A percentile compares a stretch with the other conserved stretches of the same genome.
Conservation (phyloP, 2,329 filamentous ascomycete genomes). For the Nemania sp. region DNA sequence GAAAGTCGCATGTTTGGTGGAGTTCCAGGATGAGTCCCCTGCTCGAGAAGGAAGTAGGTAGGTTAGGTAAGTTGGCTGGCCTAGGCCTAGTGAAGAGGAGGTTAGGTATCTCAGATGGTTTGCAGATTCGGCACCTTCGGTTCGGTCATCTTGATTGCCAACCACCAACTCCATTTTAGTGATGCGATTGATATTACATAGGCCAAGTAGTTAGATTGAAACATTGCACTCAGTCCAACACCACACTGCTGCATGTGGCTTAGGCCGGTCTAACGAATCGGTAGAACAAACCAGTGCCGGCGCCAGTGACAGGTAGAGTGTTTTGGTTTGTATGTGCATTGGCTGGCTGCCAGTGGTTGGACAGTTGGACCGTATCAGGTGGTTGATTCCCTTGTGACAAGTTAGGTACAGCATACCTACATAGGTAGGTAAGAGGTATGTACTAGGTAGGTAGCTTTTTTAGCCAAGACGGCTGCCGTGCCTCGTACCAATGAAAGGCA, state of each 20-base stretch:
- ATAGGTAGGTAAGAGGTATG: background rate
- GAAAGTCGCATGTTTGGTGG: background rate
- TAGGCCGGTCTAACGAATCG: background rate
- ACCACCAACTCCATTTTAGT: background rate
- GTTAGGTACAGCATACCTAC: too few relatives aligned
- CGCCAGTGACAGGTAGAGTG: background rate
- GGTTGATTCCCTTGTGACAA: background rate
- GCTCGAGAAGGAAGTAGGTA: too few relatives aligned
- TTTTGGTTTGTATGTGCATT: background rate
- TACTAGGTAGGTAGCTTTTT: background rate
- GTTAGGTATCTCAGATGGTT: background rate
- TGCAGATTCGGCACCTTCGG: background rate
- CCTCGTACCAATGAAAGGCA: background rate
- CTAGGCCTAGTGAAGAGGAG: background rate
- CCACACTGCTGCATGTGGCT: background rate
- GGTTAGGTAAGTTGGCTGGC: too few relatives aligned
- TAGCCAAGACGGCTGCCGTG: slow-evolving; percentile 2
- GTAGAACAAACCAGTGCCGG: slow-evolving; percentile 1
- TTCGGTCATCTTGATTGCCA: background rate
- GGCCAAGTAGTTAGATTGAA: slow-evolving; percentile 11
- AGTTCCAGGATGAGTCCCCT: background rate
- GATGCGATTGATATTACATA: background rate
- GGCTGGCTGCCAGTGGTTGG: background rate
- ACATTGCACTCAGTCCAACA: slow-evolving; percentile 1
- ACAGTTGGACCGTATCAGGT: background rate